These are phyloP conservation scores for Bathelium albidoporum DNA, from an alignment of 495 filamentous ascomycete species.

Conservation along the genomic window DNA sequence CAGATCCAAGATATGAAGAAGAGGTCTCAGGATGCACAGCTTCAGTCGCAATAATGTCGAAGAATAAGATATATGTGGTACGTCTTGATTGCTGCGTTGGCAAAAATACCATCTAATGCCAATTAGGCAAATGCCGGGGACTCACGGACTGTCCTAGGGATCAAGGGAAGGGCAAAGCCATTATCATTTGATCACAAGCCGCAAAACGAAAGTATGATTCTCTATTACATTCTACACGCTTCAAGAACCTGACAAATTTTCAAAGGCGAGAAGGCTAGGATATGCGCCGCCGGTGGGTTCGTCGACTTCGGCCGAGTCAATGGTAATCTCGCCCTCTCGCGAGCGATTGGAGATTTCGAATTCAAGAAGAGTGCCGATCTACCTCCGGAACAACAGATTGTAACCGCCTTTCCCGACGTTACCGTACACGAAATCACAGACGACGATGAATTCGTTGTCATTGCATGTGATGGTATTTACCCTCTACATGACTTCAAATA, in stretches of 20 bases:
- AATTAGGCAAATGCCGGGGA: conserved; percentile 88
- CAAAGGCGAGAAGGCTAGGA: conserved; percentile 88
- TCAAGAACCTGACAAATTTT: background rate
- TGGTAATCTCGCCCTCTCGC: conserved; percentile 93
- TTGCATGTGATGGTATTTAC: conserved; percentile 86
- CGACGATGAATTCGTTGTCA: conserved; percentile 93
- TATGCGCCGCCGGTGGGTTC: conserved; percentile 90
- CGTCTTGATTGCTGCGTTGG: conserved; percentile 27
- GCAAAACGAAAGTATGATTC: conserved; percentile 76
- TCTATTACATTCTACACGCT: background rate
- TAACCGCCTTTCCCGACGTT: conserved; percentile 92
- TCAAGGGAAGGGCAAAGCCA: conserved; percentile 93
- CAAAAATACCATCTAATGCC: conserved; percentile 17
- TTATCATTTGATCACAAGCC: conserved; percentile 98
- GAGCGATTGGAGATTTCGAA: conserved; percentile 97
- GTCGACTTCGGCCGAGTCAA: conserved; percentile 98
- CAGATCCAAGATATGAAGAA: conserved; percentile 92
- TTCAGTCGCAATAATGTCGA: conserved; percentile 75
- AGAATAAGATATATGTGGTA: conserved; percentile 92
- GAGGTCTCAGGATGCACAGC: conserved; percentile 97
- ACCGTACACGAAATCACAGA: conserved; percentile 77
- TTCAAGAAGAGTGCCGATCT: conserved; percentile 99
- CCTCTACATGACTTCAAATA: background rate
- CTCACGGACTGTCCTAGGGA: conserved; percentile 83
- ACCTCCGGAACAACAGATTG: conserved; percentile 92